Evolutionary conservation across 192 early-diverging fungal genomes (phyloP).

Genomic region (Entomortierella parvispora): DNA sequence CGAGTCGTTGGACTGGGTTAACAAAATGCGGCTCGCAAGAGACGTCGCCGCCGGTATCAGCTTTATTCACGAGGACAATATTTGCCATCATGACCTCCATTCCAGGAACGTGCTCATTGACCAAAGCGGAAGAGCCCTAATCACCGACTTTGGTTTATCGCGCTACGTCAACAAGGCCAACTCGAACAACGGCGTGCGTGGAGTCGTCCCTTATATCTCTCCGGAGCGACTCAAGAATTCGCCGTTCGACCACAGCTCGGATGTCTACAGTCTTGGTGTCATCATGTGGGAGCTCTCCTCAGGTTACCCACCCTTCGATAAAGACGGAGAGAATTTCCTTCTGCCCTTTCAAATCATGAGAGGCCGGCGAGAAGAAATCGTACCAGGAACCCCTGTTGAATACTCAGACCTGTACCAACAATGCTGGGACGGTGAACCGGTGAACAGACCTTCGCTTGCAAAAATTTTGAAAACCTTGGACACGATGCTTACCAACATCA

Average conservation of each 20-base stretch:
- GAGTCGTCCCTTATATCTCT: conserved; percentile 53
- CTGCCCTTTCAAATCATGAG: conserved; percentile 40
- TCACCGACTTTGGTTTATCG: conserved; percentile 52
- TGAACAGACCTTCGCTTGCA: conserved; percentile 20
- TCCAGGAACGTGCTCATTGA: conserved; percentile 56
- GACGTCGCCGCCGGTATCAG: conserved; percentile 48
- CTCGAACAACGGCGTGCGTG: conserved; percentile 37
- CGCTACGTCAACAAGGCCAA: conserved; percentile 32
- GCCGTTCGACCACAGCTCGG: conserved; percentile 43
- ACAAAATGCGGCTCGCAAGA: conserved; percentile 37
- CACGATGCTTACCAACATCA: conserved; percentile 8
- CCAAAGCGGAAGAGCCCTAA: conserved; percentile 34
- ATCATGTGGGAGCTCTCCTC: conserved; percentile 58
- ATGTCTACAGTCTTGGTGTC: conserved; percentile 54
- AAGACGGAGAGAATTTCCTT: conserved; percentile 41
- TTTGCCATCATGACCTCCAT: conserved; percentile 51
- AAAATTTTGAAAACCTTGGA: conserved; percentile 17
- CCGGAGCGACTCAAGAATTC: conserved; percentile 46
- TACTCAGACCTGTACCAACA: conserved; percentile 52
- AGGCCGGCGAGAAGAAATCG: conserved; percentile 31
- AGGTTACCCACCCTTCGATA: conserved; percentile 41
- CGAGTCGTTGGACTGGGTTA: conserved; percentile 24
- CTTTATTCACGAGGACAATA: conserved; percentile 51
- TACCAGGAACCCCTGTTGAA: conserved; percentile 46
- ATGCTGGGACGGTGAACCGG: conserved; percentile 58